Base-by-base conservation (phyloP, 1,284 basidiomycete genomes). In the Ceratobasidium sp. region DNA sequence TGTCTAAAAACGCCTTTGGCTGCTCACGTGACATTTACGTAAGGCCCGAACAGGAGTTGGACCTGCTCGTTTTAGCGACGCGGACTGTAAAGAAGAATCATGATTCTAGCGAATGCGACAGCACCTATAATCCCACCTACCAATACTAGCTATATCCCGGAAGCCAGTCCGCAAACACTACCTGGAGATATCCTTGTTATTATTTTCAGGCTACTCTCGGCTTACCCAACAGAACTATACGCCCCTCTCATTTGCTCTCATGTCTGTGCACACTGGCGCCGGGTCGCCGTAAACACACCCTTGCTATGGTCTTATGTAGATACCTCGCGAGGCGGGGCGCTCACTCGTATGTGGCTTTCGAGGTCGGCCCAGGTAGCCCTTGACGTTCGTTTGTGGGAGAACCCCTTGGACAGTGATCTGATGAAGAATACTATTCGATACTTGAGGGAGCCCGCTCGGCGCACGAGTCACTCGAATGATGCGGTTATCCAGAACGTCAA, bases 251-350 rank as follows among this genome's bases (percentile, higher is more conserved):
- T 68, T 2, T 68, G 48, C 28, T 54, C 66, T 23, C 66, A 68
- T 54, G 66, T 68, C 26, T 68, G 66, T 26, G 50, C 50, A 12
- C 66, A 68, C 66, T 68, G 66, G 66, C 50, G 50, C 20, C 66
- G 48, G 20, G 13, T 38, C 7, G 48, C 28, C 23, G n/a, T 56
- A 23, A 20, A 15, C 2, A n/a, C 66, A 5, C 66, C 50, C 1
- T 9, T 68, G 15, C 7, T 68, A 38, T 68, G 48, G 66, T 68
- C 48, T 7, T 68, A 68, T 54, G n/a, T 68, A 12, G 66, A 68
- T 42, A 54, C 38, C 15, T 54, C 28, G 2, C 66, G 66, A 38
- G 66, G 66, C 50, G 28, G 26, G 12, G 50, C 28, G 26, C 50
- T 68, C 23, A 68, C 66, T 23, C 48, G 38, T 38, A 9, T 68